These are phyloP conservation scores for Pleurotus eryngii DNA, from an alignment of 768 basidiomycete species.

Conservation along the genomic window DNA sequence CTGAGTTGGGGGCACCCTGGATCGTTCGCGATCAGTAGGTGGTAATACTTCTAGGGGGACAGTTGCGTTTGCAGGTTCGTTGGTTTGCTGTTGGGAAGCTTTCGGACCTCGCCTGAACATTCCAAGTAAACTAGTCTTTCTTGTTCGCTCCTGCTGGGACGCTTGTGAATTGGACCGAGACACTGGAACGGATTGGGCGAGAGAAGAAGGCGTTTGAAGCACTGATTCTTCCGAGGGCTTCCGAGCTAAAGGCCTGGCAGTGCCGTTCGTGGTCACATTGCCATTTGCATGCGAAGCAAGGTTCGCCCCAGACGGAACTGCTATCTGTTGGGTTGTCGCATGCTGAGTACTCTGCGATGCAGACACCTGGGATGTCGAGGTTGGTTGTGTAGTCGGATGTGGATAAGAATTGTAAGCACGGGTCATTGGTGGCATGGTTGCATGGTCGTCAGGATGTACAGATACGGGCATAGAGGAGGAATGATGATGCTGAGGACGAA, in stretches of 20 bases:
- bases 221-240: constrained; percentile 47
- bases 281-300: constrained; percentile 19
- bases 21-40: too few relatives aligned
- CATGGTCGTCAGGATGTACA: constrained; percentile 5
- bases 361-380: too few relatives aligned
- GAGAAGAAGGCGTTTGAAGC: constrained; percentile 63
- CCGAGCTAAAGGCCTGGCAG: constrained; percentile 23
- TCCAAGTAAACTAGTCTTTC: constrained; percentile 23
- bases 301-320: not conserved
- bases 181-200: constrained; percentile 43
- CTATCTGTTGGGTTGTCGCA: too few relatives aligned
- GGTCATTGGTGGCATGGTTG: not conserved
- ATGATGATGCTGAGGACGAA: constrained; percentile 27
- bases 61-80: constrained; percentile 10
- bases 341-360: too few relatives aligned
- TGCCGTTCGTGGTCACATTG: constrained; percentile 6
- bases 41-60: not conserved
- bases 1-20: not conserved
- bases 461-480: constrained; percentile 32
- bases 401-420: not conserved
- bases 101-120: constrained; percentile 25
- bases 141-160: constrained; percentile 32
- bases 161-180: constrained; percentile 39
- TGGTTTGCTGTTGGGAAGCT: constrained; percentile 24
- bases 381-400: not conserved